Conservation (phyloP, 768 basidiomycete species). For the Holtermannia corniformis region DNA sequence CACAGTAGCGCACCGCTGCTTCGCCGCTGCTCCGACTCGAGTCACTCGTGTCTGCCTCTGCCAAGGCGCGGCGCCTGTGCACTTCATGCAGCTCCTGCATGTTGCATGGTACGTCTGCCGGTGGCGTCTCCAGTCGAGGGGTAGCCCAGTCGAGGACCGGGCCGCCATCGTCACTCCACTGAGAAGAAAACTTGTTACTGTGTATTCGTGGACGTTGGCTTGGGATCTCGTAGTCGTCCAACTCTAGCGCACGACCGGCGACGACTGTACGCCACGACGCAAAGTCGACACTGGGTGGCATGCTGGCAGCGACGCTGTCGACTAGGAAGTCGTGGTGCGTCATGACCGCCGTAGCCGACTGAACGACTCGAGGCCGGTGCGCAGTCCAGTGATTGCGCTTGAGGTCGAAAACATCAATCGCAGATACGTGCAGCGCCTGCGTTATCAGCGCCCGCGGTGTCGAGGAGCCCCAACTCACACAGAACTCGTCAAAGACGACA, state of each 20-base stretch:
- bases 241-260: background rate
- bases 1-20: background rate
- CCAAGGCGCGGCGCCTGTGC: background rate
- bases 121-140: background rate
- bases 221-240: slow-evolving; percentile 1
- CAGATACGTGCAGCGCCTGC: slow-evolving; percentile 1
- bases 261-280: background rate
- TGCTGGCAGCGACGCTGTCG: background rate
- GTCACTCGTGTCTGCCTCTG: background rate
- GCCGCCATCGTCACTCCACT: background rate
- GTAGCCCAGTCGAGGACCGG: background rate
- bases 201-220: background rate
- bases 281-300: background rate
- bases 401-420: slow-evolving; percentile 1
- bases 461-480: background rate
- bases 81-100: background rate
- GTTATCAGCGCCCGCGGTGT: background rate
- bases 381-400: background rate
- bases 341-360: too few relatives aligned
- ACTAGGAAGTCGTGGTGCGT: background rate
- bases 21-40: background rate
- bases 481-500: slow-evolving; percentile 2
- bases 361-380: background rate
- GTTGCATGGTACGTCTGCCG: background rate
- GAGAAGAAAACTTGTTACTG: background rate